Percentiles rank a stretch among this genome's conserved stretches.
phyloP scores from a whole-genome alignment of 345 rosid species.

The Eucalyptus erythrocorys region DNA sequence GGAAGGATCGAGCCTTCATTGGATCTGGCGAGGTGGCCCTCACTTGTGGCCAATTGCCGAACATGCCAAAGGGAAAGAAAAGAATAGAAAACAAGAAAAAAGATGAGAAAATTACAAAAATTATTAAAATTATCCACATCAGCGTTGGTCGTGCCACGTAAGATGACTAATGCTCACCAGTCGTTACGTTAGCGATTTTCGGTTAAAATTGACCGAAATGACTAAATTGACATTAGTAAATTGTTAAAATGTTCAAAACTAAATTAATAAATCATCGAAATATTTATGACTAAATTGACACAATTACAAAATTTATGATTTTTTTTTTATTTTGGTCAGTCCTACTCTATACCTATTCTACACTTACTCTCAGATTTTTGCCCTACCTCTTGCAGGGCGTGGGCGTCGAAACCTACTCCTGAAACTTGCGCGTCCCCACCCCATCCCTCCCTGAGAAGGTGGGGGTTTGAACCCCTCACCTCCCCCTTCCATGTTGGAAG shows the following conservation, averaged over 20 bases:
- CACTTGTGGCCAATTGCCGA: rapidly evolving
- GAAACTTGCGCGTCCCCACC: no score
- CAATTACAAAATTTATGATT: rapidly evolving
- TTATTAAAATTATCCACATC: rapidly evolving
- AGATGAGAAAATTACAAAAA: no score
- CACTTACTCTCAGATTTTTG: no score
- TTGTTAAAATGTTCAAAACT: neutral
- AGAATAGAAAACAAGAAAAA: no score
- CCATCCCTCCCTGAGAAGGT: no score
- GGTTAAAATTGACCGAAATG: rapidly evolving
- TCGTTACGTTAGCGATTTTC: rapidly evolving
- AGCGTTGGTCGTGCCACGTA: rapidly evolving
- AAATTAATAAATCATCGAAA: neutral
- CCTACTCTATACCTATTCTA: no score
- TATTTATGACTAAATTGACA: rapidly evolving
- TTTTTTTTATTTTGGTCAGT: no score
- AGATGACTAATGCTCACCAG: rapidly evolving
- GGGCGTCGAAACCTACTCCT: no score
- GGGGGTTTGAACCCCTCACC: no score
- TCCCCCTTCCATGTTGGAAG: no score
- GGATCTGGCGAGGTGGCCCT: rapidly evolving
- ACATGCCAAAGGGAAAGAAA: rapidly evolving
- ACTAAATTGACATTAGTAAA: neutral
- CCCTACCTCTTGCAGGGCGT: no score
- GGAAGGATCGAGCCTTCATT: rapidly evolving